A percentile compares a stretch with the other conserved stretches of the same genome.
Conservation (phyloP, 2,329 filamentous ascomycete species). For the Tolypocladium paradoxum region DNA sequence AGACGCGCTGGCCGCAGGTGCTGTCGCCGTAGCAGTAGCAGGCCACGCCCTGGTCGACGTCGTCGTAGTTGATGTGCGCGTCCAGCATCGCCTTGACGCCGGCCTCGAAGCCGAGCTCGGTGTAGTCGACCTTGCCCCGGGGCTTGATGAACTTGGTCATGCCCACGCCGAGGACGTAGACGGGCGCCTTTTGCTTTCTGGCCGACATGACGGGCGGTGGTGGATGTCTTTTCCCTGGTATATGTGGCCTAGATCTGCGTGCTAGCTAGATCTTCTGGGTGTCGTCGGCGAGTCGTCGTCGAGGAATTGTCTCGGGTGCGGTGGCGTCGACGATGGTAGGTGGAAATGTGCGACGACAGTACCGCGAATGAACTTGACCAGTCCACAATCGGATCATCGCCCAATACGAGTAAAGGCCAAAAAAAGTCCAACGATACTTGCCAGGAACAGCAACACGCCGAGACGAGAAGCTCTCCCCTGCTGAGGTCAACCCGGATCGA, state of each 20-base stretch:
- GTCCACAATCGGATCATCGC: no score
- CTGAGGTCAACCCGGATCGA: not conserved
- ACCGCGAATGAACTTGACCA: no score
- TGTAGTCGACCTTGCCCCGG: slow-evolving; percentile 86
- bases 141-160: slow-evolving; percentile 99
- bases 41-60: slow-evolving; percentile 89
- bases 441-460: not conserved
- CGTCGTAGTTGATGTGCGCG: slow-evolving; percentile 90
- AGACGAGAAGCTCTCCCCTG: not conserved
- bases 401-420: no score
- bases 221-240: no score
- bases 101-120: slow-evolving; percentile 86
- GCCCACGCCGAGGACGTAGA: slow-evolving; percentile 91
- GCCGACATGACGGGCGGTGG: slow-evolving; percentile 26
- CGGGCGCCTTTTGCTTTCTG: slow-evolving; percentile 36
- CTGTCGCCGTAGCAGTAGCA: slow-evolving; percentile 97
- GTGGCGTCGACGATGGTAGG: no score
- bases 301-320: no score
- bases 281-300: no score
- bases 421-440: no score
- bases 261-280: no score
- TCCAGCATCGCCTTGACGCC: slow-evolving; percentile 78
- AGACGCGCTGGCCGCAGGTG: slow-evolving; percentile 90
- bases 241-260: no score
- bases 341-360: no score